Percentiles rank a stretch among this genome's conserved stretches.
These are phyloP conservation scores for Nakaseomyces bracarensis DNA, from an alignment of 1,139 yeast species.

Conservation along the genomic window DNA sequence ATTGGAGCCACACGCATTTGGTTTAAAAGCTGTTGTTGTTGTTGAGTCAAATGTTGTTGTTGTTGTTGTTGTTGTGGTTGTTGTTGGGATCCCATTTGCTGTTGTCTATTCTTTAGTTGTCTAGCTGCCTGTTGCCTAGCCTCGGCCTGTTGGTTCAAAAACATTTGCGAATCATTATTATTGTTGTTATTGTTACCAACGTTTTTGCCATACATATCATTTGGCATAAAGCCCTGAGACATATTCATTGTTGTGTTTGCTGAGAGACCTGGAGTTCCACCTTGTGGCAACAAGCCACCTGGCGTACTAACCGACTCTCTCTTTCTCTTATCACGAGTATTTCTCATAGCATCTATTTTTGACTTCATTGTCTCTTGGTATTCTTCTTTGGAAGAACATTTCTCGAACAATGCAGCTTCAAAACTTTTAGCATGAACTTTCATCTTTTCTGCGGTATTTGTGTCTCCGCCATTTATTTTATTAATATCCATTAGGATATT, in stretches of 20 bases:
- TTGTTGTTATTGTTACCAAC: slow-evolving; percentile 15
- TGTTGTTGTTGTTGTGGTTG: slow-evolving; percentile 21
- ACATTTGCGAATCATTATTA: slow-evolving; percentile 30
- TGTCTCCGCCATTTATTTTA: slow-evolving; percentile 30
- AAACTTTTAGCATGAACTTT: slow-evolving; percentile 32
- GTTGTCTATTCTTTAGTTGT: slow-evolving; percentile 10
- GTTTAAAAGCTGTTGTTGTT: slow-evolving; percentile 30
- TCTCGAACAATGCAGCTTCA: slow-evolving; percentile 31
- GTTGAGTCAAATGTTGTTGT: slow-evolving; percentile 28
- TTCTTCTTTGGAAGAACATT: slow-evolving; percentile 30
- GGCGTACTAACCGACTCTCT: slow-evolving; percentile 15
- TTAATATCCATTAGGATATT: slow-evolving; percentile 31
- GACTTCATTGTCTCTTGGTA: slow-evolving; percentile 32
- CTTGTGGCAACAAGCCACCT: slow-evolving; percentile 1
- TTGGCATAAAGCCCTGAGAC: background rate
- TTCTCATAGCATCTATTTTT: slow-evolving; percentile 30
- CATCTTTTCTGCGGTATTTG: slow-evolving; percentile 31
- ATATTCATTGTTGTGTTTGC: slow-evolving; percentile 8
- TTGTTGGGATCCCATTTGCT: background rate
- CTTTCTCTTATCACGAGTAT: slow-evolving; percentile 28
- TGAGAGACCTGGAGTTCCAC: slow-evolving; percentile 11
- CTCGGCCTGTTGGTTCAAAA: slow-evolving; percentile 45
- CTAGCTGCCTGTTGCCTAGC: slow-evolving; percentile 38
- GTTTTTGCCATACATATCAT: background rate
- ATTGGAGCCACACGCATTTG: slow-evolving; percentile 55